Base-by-base conservation (phyloP, 495 filamentous ascomycete genomes). In the Ascobolus immersus region DNA sequence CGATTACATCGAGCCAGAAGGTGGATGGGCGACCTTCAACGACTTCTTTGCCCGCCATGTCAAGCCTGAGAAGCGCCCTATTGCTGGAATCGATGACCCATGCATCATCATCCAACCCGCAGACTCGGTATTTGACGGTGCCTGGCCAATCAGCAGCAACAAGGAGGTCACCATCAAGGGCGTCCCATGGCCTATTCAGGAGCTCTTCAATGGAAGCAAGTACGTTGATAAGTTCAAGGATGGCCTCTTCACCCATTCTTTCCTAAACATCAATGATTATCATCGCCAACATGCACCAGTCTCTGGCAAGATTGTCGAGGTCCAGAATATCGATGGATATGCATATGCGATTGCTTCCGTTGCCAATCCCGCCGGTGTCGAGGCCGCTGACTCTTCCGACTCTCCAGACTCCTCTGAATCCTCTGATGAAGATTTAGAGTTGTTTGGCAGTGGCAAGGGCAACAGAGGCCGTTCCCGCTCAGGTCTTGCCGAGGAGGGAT, bases 1-100 rank as follows among this genome's bases (percentile, higher is more conserved):
- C 7, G 28, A 47, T 14, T 48, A 44, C 32, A 19, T 40, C 14
- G 36, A 26, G 18, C 52, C 51, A 28, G 28, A 7, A 14, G 41
- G 44, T 13, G 50, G 32, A 8, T 52, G 47, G 43, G 27, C 28
- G 18, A 50, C 42, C 6, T 55, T 55, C 44, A 55, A 49, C 23
- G 48, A 51, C 9, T 46, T 46, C 33, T 52, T 51, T 33, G 39
- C 49, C 15, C 42, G 48, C 28, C 23, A 39, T 21, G 26, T 43
- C 17, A 48, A 44, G 26, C 34, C 35, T 9, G 45, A 47, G 19
- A 10, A 35, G 14, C 44, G 47, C 28, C 33, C 33, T 27, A 42
- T 44, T 9, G 44, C 36, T 13, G 21, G 40, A 26, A 34, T 44
- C 7, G 2, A 4, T 11, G 40, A 49, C 24, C n/a, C 35, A 13